Evolutionary conservation across 768 basidiomycete species (phyloP).

Genomic region (Auriscalpium orientale): DNA sequence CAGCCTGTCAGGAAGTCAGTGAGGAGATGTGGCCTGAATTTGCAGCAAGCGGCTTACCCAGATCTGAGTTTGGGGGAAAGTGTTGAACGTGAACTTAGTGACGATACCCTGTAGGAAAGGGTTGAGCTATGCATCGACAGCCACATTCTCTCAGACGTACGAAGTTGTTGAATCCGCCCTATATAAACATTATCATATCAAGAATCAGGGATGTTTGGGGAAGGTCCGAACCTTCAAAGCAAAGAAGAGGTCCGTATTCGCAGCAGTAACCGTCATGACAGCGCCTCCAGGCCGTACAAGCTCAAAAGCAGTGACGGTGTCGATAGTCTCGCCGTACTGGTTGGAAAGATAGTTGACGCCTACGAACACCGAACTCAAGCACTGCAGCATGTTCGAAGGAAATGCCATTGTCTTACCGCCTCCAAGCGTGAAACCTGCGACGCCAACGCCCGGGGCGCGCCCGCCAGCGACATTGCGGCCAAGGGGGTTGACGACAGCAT

Average conservation of each 20-base stretch:
- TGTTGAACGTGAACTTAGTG: conserved; percentile 6
- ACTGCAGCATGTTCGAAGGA: neutral
- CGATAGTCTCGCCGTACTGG: conserved; percentile 25
- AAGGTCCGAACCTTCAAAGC: conserved; percentile 3
- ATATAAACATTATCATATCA: neutral
- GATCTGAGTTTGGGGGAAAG: neutral
- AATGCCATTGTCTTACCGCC: conserved; percentile 12
- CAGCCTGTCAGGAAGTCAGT: neutral
- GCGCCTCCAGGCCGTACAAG: conserved; percentile 25
- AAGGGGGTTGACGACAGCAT: conserved; percentile 16
- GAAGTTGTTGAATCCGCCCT: conserved; percentile 11
- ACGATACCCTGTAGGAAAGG: conserved; percentile 3
- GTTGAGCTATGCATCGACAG: neutral
- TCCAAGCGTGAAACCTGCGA: conserved; percentile 20
- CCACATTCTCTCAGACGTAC: neutral
- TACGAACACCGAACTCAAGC: neutral
- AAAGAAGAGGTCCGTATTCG: conserved; percentile 9
- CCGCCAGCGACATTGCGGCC: conserved; percentile 15
- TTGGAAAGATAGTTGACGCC: conserved; percentile 28
- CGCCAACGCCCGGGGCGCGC: conserved; percentile 14
- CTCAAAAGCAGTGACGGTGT: conserved; percentile 23
- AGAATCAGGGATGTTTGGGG: neutral
- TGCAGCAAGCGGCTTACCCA: neutral
- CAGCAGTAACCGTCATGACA: neutral
- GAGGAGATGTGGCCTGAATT: neutral